Base-by-base conservation (phyloP, 2,329 filamentous ascomycete species). In the Didymella sp. region DNA sequence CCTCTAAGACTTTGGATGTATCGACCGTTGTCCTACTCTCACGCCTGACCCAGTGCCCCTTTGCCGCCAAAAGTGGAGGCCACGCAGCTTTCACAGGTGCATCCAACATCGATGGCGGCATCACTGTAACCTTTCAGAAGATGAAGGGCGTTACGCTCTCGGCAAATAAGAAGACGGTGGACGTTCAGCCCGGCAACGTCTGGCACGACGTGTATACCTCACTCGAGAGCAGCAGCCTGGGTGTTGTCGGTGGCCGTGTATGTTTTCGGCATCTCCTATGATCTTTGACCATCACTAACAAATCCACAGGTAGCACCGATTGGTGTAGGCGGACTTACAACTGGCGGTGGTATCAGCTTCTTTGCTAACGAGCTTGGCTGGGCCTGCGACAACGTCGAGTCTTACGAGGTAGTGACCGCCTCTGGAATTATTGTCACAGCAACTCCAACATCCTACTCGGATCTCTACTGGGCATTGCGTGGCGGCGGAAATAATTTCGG, bases 41-140 rank as follows among this genome's bases (percentile, higher is more conserved):
- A 9, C 59, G 61, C 11, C 45, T 64, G 0, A 56, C 59, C 0
- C 48, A 64, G 30, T 73, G 68, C 37, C 65, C 65, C 73, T 79
- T 80, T 55, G 77, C 77, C 2, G 72, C 81, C 5, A 78, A 77
- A 45, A 74, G 75, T 31, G 79, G 79, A 37, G 79, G 80, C 3
- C 79, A 81, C 53, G 71, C 47, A 27, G 61, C 64, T 3, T 74
- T 74, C 54, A 63, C 71, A 0, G 78, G 78, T 13, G 72, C 73
- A 6, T 76, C 77, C 17, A 78, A 75, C 44, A 79, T 80, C 28
- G 66, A 74, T 1, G 66, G 68, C 27, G 80, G 79, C 0, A 75
- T 82, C 9, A 79, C 77, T 0, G 70, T 82, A 31, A 75, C 77
- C 31, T 69, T 81, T 21, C 66, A 68, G 24, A 58, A 62, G 7